phyloP scores from a whole-genome alignment of 2,329 filamentous ascomycete genomes.

The Sclerotinia trifoliorum region DNA sequence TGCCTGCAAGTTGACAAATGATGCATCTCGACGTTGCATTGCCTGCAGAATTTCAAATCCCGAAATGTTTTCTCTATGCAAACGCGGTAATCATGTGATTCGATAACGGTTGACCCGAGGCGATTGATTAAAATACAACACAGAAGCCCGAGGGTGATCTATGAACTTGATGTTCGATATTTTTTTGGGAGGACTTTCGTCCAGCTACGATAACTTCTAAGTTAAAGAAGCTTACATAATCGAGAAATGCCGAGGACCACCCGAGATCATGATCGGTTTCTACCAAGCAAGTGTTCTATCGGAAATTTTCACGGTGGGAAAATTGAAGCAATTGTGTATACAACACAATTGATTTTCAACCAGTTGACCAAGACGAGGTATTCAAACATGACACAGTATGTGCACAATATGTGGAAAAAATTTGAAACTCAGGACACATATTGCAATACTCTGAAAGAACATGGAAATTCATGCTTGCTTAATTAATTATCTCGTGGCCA shows the following conservation, averaged over 20 bases:
- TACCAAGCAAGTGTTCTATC: too few relatives aligned
- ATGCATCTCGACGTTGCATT: background rate
- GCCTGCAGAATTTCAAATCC: slow-evolving; percentile 7
- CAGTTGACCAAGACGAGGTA: too few relatives aligned
- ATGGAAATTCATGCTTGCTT: background rate
- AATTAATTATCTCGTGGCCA: slow-evolving; percentile 13
- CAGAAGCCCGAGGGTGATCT: background rate
- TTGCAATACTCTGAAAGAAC: background rate
- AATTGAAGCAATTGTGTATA: too few relatives aligned
- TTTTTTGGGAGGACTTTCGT: background rate
- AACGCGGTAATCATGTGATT: background rate
- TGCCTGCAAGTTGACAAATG: background rate
- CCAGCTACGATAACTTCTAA: background rate
- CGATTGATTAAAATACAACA: background rate
- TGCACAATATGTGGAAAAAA: too few relatives aligned
- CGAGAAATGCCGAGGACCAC: background rate
- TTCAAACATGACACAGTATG: too few relatives aligned
- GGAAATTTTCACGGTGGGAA: too few relatives aligned
- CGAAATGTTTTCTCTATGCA: slow-evolving; percentile 1
- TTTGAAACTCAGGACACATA: too few relatives aligned
- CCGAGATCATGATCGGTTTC: background rate
- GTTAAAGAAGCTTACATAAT: background rate
- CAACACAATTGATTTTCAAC: background rate
- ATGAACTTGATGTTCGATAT: background rate
- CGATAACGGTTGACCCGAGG: background rate